Evolutionary conservation across 169 alveolate species (phyloP), one percentile per base, ranked within the genome.

Genomic region (Pseudocohnilembus persalinus): DNA sequence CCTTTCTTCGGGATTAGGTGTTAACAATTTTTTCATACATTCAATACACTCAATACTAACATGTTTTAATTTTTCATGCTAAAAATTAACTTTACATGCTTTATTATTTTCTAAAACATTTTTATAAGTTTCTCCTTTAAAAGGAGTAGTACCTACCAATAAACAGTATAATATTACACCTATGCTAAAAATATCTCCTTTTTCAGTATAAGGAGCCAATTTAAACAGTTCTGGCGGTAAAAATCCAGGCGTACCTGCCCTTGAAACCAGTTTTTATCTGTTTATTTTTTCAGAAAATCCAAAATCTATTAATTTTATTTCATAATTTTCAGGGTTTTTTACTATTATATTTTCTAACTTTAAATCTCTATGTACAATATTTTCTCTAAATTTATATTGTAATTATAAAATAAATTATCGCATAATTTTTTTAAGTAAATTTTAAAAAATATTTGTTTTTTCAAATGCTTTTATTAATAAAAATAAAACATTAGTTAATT

Each of bases 21-120:
- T 35, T 1, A 79, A 35, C 84, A 79, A 49, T 34, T 49, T 63
- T 29, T 72, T 64, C 16, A 79, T 29, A n/a, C 35, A 27, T 28
- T 79, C 76, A 35, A 34, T 34, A 64, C 84, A 79, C 49, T 79
- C 84, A 34, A 49, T 76, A 0, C 65, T 29, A n/a, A 79, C 29
- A 49, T 64, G 28, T 15, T 79, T 64, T 30, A 33, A 49, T 28
- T 34, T 72, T 63, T 64, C 63, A 15, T 64, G 24, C 25, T 29
- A 33, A 86, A 77, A 86, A 29, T 76, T 77, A 68, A 86, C 74
- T 64, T 65, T 85, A 81, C 90, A 86, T 80, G 75, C 80, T 32
- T 82, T 79, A 86, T 86, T 86, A n/a, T 86, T 83, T 75, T 86
- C 90, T 0, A 86, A 34, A 29, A 86, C 90, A n/a, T 83, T 85